A percentile compares a stretch with the other conserved stretches of the same genome.
These are phyloP conservation scores for Corymbia calophylla DNA, from an alignment of 441 rosid species.

Conservation along the genomic window DNA sequence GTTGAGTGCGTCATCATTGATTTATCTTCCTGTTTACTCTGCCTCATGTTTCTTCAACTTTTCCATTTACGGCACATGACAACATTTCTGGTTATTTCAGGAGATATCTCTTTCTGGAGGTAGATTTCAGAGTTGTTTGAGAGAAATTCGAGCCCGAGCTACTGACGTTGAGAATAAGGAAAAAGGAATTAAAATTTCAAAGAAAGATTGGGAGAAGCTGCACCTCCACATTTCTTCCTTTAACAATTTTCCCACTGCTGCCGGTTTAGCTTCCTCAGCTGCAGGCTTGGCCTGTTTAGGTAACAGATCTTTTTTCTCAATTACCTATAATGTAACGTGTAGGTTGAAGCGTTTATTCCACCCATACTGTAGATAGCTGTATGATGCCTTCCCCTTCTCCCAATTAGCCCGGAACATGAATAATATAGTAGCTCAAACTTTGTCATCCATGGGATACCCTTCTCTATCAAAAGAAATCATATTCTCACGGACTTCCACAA, in stretches of 20 bases:
- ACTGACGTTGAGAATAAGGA: constrained; percentile 74
- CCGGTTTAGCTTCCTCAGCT: constrained; percentile 98
- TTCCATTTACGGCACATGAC: neutral
- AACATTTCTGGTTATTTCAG: constrained; percentile 42
- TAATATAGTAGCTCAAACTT: neutral
- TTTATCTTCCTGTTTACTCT: neutral
- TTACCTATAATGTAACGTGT: neutral
- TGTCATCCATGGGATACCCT: neutral
- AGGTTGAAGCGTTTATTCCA: neutral
- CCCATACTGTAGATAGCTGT: neutral
- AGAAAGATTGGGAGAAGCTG: constrained; percentile 85
- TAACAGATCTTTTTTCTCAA: constrained; percentile 1
- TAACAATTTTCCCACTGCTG: constrained; percentile 93
- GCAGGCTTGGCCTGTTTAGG: constrained; percentile 99
- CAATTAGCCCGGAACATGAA: neutral
- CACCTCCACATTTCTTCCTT: constrained; percentile 83
- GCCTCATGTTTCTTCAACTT: neutral
- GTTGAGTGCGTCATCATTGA: neutral
- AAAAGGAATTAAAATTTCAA: constrained; percentile 65
- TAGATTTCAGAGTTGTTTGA: constrained; percentile 76
- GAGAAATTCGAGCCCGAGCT: constrained; percentile 77
- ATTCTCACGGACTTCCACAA: neutral
- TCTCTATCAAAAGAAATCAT: too few species aligned
- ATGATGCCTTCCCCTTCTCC: neutral
- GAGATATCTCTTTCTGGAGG: constrained; percentile 90